Evolutionary conservation across 495 filamentous ascomycete genomes (phyloP).

Genomic region (Aspergillus coremiiformis): DNA sequence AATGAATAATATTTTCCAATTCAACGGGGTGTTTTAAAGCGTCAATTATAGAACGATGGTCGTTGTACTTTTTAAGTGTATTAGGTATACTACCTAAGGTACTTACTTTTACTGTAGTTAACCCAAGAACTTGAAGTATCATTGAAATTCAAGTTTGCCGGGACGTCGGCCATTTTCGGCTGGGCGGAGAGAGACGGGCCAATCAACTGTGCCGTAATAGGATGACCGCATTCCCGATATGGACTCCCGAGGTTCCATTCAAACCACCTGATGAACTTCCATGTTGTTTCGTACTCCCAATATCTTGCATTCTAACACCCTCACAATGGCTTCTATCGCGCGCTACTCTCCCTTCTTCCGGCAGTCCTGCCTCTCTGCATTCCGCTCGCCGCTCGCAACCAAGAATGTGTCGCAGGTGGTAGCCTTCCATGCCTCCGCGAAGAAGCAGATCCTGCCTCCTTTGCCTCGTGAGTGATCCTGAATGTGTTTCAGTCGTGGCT

Average conservation of each 20-base stretch:
- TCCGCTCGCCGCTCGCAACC: slow-evolving; percentile 32
- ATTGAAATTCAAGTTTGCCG: no score
- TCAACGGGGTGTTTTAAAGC: neutral
- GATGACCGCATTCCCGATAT: slow-evolving; percentile 40
- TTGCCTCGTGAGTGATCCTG: slow-evolving; percentile 52
- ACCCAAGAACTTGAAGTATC: no score
- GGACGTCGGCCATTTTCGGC: slow-evolving; percentile 39
- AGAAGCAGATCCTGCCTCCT: slow-evolving; percentile 60
- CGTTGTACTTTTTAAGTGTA: no score
- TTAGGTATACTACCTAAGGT: no score
- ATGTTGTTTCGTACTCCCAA: slow-evolving; percentile 23
- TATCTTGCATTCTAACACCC: slow-evolving; percentile 4
- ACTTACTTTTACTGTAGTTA: no score
- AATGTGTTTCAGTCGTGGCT: neutral
- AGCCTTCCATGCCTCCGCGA: slow-evolving; percentile 66
- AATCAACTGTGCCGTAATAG: slow-evolving; percentile 36
- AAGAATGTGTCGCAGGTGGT: slow-evolving; percentile 45
- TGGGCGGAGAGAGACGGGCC: slow-evolving; percentile 33
- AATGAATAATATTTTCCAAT: neutral
- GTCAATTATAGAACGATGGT: no score
- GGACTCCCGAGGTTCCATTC: slow-evolving; percentile 38
- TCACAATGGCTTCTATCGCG: slow-evolving; percentile 38
- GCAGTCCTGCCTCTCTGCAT: slow-evolving; percentile 33
- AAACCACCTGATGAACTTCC: slow-evolving; percentile 25
- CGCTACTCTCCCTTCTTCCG: slow-evolving; percentile 33